Percentiles rank a stretch among this genome's conserved stretches.
phyloP scores from a whole-genome alignment of 106 monocot genomes.

The Posidonia australis region DNA sequence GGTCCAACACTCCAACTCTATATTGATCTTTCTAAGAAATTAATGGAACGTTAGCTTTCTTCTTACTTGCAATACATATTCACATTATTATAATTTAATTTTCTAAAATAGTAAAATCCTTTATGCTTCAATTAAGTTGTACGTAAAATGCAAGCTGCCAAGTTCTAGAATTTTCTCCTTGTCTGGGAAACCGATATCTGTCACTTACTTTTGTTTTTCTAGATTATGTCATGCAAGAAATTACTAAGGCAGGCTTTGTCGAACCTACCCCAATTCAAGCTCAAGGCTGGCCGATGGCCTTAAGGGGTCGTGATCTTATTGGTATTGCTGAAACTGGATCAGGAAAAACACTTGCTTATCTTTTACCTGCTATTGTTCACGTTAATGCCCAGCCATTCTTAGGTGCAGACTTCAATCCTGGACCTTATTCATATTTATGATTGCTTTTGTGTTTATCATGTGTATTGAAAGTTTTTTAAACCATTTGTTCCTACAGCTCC shows the following conservation, averaged over 20 bases:
- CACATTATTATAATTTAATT: too few relatives aligned
- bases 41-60: too few relatives aligned
- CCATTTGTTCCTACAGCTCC: constrained; percentile 32
- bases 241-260: constrained; percentile 82
- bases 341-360: constrained; percentile 91
- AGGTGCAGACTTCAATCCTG: constrained; percentile 29
- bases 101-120: too few relatives aligned
- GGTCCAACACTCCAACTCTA: too few relatives aligned
- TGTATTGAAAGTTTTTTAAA: neutral
- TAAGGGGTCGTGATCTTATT: constrained; percentile 94
- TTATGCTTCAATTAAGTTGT: too few relatives aligned
- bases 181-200: too few relatives aligned
- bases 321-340: constrained; percentile 99
- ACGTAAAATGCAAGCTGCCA: too few relatives aligned
- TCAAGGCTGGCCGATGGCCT: constrained; percentile 99
- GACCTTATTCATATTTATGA: neutral
- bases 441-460: neutral
- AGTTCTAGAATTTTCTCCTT: too few relatives aligned
- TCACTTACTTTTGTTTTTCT: constrained; percentile 5
- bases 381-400: constrained; percentile 98
- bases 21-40: too few relatives aligned
- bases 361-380: constrained; percentile 93
- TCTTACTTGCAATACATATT: too few relatives aligned
- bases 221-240: constrained; percentile 98
- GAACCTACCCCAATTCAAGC: constrained; percentile 98